Evolutionary conservation across 352 stramenopile genomes (phyloP), one percentile per base, ranked within the genome.

Genomic region (Phytophthora brassicae): DNA sequence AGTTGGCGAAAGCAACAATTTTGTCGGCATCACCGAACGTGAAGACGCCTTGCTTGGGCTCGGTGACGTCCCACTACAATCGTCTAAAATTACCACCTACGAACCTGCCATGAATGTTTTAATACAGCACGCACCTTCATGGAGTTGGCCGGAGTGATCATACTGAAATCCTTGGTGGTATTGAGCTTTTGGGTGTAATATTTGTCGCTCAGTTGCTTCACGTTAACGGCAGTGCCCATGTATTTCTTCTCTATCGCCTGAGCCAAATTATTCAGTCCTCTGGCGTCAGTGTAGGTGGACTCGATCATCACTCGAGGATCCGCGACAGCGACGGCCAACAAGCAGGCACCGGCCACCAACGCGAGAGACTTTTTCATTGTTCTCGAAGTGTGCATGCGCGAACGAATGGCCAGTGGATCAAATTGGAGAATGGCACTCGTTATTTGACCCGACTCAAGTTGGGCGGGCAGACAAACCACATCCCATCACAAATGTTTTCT

Each of bases 71-170:
- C 66, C 66, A 74, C 66, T 73, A 31, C 47, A 41, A 31, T n/a
- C n/a, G n/a, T n/a, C n/a, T n/a, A n/a, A n/a, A n/a, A n/a, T n/a
- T n/a, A n/a, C n/a, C n/a, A n/a, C n/a, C n/a, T n/a, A n/a, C n/a
- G n/a, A n/a, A n/a, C n/a, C n/a, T n/a, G n/a, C n/a, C n/a, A n/a
- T n/a, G n/a, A n/a, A n/a, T n/a, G n/a, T n/a, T n/a, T n/a, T n/a
- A n/a, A 14, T 20, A 16, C 20, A 49, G n/a, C 47, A 35, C 53
- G 23, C 17, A 75, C 68, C 58, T 64, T 70, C 69, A 77, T 77
- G 14, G 69, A 46, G 29, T 74, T 71, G 5, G 42, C 24, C 20
- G 64, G 69, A 24, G 64, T 77, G 54, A 74, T 66, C 69, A 74
- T 64, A 26, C 69, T 62, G 16, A 74, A 74, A 16, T 77, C 60